Evolutionary conservation across 2,329 filamentous ascomycete species (phyloP), one percentile per base, ranked within the genome.

Genomic region (Pseudogymnoascus sp.): DNA sequence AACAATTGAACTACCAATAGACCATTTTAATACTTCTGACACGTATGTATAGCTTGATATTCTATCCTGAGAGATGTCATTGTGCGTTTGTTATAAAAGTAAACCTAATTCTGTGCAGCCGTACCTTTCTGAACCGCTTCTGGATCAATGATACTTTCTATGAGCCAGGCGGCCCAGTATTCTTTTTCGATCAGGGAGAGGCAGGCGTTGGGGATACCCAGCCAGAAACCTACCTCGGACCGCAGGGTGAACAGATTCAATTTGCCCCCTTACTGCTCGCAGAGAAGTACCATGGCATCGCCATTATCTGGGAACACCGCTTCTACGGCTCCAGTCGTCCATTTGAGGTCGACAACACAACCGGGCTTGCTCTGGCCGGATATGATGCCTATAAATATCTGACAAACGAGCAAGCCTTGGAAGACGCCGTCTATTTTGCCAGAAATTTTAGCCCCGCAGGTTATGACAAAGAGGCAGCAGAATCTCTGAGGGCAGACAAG

Each of bases 221-320:
- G 20, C 39, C 39, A 3, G 39, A 14, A 22, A 43, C 3, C 39
- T 25, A 43, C 20, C 20, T 43, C 6, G 30, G 57, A 47, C 30
- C 36, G 33, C 28, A 38, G 28, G 38, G 53, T 25, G 25, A 58
- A 50, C 33, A 18, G 12, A 33, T 59, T 7, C 15, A 60, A 22
- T 63, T 60, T 38, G 60, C 60, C 8, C 39, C 60, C 3, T 37
- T 62, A 15, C 53, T 61, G 18, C 57, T 63, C 8, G 58, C 57
- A 20, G 28, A 35, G 14, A 62, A 59, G 33, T 60, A 60, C 20
- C 8, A 57, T 18, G 61, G 60, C n/a, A 47, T 62, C 11, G 57
- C 38, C n/a, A 58, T 64, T 38, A 25, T 62, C 9, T 64, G 62
- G 62, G 62, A 64, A 36, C 60, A 64, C 57, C 61, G 62, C 3